Conservation (phyloP, 495 filamentous ascomycete genomes). For the Friedmanniomyces endolithicus region DNA sequence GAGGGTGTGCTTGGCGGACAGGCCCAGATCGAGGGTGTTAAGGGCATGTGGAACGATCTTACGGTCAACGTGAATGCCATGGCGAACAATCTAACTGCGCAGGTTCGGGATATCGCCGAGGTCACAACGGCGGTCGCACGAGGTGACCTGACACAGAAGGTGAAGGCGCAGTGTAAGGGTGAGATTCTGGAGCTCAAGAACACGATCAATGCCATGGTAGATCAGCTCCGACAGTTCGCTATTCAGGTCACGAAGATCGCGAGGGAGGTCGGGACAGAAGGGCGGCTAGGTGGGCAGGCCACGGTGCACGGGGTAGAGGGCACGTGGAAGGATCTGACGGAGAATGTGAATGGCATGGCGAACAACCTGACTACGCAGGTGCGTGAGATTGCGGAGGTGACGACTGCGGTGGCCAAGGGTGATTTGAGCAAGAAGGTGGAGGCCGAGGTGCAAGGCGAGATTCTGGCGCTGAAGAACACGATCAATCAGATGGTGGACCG, state of each 20-base stretch:
- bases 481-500: conserved; percentile 99
- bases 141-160: conserved; percentile 93
- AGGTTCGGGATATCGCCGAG: conserved; percentile 95
- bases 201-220: conserved; percentile 99
- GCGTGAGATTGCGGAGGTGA: conserved; percentile 95
- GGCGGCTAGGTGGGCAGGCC: conserved; percentile 87
- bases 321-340: conserved; percentile 92
- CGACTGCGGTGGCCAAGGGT: conserved; percentile 87
- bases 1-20: conserved; percentile 96
- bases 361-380: conserved; percentile 98
- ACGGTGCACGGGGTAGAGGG: conserved; percentile 96
- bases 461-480: conserved; percentile 85
- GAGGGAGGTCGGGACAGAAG: conserved; percentile 92
- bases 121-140: conserved; percentile 97
- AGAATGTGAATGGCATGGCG: conserved; percentile 98
- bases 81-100: conserved; percentile 93
- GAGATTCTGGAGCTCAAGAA: conserved; percentile 92
- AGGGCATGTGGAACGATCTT: conserved; percentile 89
- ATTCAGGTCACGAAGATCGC: conserved; percentile 97
- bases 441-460: conserved; percentile 92
- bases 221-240: conserved; percentile 91
- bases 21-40: conserved; percentile 79
- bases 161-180: conserved; percentile 90
- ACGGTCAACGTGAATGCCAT: conserved; percentile 98
- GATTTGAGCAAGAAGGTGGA: conserved; percentile 93